Percentiles rank a stretch among this genome's conserved stretches.
Conservation (phyloP, 257 asterid genomes). For the Solanum chaucha region DNA sequence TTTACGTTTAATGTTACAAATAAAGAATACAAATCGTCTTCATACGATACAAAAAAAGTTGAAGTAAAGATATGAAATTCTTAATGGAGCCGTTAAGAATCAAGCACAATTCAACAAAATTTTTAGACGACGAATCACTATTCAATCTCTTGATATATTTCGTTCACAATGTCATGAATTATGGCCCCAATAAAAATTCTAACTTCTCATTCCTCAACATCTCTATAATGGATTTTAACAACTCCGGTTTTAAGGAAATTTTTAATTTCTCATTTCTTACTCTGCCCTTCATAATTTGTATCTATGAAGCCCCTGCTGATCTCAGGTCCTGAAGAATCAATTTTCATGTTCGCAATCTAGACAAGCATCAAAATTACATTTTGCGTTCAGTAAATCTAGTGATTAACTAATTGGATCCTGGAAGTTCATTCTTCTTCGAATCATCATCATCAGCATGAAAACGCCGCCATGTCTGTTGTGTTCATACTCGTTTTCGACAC, state of each 20-base stretch:
- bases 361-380: slow-evolving; percentile 22
- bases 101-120: slow-evolving; percentile 8
- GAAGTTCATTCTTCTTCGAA: slow-evolving; percentile 22
- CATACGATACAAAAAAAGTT: no score
- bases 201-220: slow-evolving; percentile 4
- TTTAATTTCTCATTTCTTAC: slow-evolving; percentile 54
- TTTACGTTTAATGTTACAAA: no score
- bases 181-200: slow-evolving; percentile 21
- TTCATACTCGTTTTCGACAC: no score
- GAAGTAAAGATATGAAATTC: no score
- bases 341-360: slow-evolving; percentile 38
- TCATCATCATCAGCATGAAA: background rate
- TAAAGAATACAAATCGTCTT: no score
- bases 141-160: slow-evolving; percentile 24
- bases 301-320: slow-evolving; percentile 62
- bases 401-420: slow-evolving; percentile 57
- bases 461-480: no score
- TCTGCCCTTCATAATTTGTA: slow-evolving; percentile 53
- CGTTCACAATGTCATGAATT: slow-evolving; percentile 36
- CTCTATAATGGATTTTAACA: slow-evolving; percentile 7
- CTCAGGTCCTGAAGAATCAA: slow-evolving; percentile 45
- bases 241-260: slow-evolving; percentile 15
- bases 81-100: background rate
- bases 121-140: slow-evolving; percentile 7
- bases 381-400: slow-evolving; percentile 71